Percentiles rank a stretch among this genome's conserved stretches.
These are phyloP conservation scores for Cutaneotrichosporon mucoides DNA, from an alignment of 1,284 basidiomycete species.

Conservation along the genomic window DNA sequence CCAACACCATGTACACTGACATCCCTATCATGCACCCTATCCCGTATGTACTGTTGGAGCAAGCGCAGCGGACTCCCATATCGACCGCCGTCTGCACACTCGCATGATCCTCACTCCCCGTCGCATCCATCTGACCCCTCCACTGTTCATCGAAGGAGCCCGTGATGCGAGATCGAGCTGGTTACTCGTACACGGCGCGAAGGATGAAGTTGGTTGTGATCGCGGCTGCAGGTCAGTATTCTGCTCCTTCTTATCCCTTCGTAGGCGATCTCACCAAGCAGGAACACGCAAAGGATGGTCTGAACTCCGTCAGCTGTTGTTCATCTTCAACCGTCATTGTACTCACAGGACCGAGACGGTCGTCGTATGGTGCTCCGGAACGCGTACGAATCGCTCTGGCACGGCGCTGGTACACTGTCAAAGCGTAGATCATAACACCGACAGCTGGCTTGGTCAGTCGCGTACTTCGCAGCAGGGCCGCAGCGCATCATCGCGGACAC, in stretches of 20 bases:
- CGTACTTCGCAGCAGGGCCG: no score
- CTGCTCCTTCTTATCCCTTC: background rate
- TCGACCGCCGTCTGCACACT: no score
- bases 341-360: slow-evolving; percentile 77
- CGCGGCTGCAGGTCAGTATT: slow-evolving; percentile 58
- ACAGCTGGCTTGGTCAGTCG: slow-evolving; percentile 59
- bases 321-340: no score
- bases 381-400: slow-evolving; percentile 87
- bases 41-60: no score
- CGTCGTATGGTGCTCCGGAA: slow-evolving; percentile 93
- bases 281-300: slow-evolving; percentile 79
- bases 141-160: background rate
- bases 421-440: slow-evolving; percentile 93
- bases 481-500: no score
- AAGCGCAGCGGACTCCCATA: no score
- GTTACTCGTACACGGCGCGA: slow-evolving; percentile 39
- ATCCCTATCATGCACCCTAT: no score
- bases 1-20: no score
- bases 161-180: background rate
- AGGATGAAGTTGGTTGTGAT: slow-evolving; percentile 86
- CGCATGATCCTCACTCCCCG: no score
- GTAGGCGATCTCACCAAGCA: slow-evolving; percentile 61
- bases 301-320: slow-evolving; percentile 39
- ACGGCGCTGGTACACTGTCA: slow-evolving; percentile 94
- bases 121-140: no score